phyloP scores from a whole-genome alignment of 805 yeast species.

The Blastobotrys peoriensis region DNA sequence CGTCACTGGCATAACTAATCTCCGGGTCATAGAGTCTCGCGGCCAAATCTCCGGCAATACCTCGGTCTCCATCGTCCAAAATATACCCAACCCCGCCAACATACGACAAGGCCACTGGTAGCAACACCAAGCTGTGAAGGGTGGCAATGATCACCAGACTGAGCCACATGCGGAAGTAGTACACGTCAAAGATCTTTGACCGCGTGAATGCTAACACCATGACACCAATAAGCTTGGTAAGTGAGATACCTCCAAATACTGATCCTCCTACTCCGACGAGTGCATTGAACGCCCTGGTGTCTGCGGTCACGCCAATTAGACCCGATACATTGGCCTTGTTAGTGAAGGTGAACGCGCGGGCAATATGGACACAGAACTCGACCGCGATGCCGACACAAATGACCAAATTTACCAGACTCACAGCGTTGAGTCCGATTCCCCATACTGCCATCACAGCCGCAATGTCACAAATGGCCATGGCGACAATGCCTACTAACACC shows the following conservation, averaged over 20 bases:
- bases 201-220: conserved; percentile 78
- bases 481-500: conserved; percentile 51
- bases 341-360: conserved; percentile 61
- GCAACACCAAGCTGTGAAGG: conserved; percentile 66
- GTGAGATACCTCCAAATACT: conserved; percentile 82
- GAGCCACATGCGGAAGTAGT: conserved; percentile 94
- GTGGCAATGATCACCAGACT: conserved; percentile 71
- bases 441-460: conserved; percentile 76
- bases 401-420: conserved; percentile 78
- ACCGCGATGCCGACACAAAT: conserved; percentile 93
- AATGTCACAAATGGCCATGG: conserved; percentile 60
- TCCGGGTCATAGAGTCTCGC: conserved; percentile 16
- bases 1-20: conserved; percentile 3
- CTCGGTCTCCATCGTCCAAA: conserved; percentile 30
- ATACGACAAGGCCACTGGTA: conserved; percentile 66
- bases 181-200: conserved; percentile 83
- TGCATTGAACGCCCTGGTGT: conserved; percentile 46
- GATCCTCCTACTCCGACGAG: conserved; percentile 80
- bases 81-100: conserved; percentile 57
- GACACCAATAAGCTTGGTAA: conserved; percentile 87
- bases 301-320: conserved; percentile 23
- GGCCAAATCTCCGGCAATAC: conserved; percentile 26
- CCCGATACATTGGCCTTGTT: conserved; percentile 32
- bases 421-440: conserved; percentile 78
- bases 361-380: conserved; percentile 86